Evolutionary conservation across 2,329 filamentous ascomycete genomes (phyloP).

Genomic region (Thielaviopsis euricoi): DNA sequence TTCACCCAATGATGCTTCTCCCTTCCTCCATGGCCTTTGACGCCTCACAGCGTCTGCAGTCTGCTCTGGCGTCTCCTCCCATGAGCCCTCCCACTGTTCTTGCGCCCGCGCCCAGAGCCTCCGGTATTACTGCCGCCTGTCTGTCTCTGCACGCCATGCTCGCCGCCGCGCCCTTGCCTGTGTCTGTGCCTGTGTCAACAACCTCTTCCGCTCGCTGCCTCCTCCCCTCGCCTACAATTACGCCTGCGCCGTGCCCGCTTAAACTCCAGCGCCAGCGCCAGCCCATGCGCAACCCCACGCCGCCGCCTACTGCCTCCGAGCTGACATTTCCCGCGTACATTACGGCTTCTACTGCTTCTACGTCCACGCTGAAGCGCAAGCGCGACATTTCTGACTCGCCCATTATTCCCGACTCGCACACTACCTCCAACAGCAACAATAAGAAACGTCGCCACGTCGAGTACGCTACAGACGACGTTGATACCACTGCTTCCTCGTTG

Average conservation of each 20-base stretch:
- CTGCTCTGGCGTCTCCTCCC: constrained; percentile 39
- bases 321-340: constrained; percentile 26
- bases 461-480: constrained; percentile 30
- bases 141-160: constrained; percentile 45
- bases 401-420: constrained; percentile 3
- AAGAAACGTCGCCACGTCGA: constrained; percentile 36
- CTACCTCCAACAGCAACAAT: constrained; percentile 19
- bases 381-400: constrained; percentile 2
- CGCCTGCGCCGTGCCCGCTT: not conserved
- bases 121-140: constrained; percentile 42
- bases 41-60: constrained; percentile 32
- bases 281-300: constrained; percentile 22
- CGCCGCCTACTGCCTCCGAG: constrained; percentile 21
- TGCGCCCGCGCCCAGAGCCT: constrained; percentile 17
- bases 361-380: constrained; percentile 16
- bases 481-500: constrained; percentile 11
- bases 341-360: constrained; percentile 39
- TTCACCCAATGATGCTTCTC: constrained; percentile 33
- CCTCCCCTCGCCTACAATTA: not conserved
- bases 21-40: constrained; percentile 44
- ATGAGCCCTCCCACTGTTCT: constrained; percentile 29
- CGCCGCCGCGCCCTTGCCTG: constrained; percentile 19
- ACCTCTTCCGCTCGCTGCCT: not conserved
- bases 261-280: constrained; percentile 12
- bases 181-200: constrained; percentile 9